Evolutionary conservation across 768 basidiomycete genomes (phyloP).

Genomic region (Vararia minispora): DNA sequence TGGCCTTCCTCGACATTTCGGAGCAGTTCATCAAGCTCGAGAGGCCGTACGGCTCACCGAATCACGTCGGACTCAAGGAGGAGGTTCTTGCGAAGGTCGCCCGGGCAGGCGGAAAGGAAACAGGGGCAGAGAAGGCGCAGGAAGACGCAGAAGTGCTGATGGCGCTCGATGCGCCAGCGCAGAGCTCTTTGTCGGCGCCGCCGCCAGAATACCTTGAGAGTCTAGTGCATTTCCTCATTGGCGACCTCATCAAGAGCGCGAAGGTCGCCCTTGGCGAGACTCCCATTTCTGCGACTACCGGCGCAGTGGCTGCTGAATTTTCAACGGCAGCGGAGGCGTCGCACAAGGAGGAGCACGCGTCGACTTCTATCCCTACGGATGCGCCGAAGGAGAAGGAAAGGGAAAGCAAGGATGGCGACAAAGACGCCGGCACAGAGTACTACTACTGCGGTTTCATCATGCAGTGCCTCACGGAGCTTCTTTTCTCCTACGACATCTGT

Average conservation of each 20-base stretch:
- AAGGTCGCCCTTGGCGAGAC: conserved; percentile 19
- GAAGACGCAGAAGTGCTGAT: conserved; percentile 31
- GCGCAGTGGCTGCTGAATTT: not conserved
- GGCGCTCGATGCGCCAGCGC: conserved; percentile 40
- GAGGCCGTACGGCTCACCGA: conserved; percentile 35
- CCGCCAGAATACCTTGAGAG: conserved; percentile 45
- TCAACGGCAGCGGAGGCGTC: not conserved
- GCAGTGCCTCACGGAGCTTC: conserved; percentile 84
- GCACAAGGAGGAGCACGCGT: too few species aligned
- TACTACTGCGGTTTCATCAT: conserved; percentile 75
- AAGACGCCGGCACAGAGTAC: conserved; percentile 17
- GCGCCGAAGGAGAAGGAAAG: not conserved
- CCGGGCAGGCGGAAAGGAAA: conserved; percentile 14
- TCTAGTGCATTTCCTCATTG: conserved; percentile 58
- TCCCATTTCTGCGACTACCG: not conserved
- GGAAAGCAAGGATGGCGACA: conserved; percentile 3
- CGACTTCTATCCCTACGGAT: too few species aligned
- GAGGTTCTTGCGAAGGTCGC: not conserved
- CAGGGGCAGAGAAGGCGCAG: conserved; percentile 6
- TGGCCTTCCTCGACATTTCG: conserved; percentile 64
- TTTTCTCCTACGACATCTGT: conserved; percentile 89
- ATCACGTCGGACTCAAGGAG: conserved; percentile 20
- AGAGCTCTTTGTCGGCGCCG: conserved; percentile 11
- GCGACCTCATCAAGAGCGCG: conserved; percentile 54
- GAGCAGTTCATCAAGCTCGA: conserved; percentile 62